Base-by-base conservation (phyloP, 768 basidiomycete genomes). In the Trametes cinnabarina region DNA sequence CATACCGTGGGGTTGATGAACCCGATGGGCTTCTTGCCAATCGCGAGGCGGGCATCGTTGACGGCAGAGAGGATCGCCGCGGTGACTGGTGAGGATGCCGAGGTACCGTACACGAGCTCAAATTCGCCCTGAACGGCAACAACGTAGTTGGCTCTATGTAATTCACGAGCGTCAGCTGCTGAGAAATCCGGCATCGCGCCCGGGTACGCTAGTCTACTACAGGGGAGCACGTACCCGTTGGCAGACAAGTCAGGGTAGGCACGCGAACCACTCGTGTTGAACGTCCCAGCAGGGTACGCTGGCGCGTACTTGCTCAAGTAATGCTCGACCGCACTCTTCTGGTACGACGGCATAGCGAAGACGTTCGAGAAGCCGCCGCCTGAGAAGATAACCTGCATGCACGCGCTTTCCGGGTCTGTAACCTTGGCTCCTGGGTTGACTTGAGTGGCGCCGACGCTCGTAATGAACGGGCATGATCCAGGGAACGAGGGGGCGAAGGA, bases 1-100 rank as follows among this genome's bases (percentile, higher is more conserved):
- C 77, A 17, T 69, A 84, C 87, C 30, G 85, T 84, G 34, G 87
- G 87, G 65, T 90, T 90, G 60, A 89, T 80, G 65, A 71, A 73
- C 9, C 72, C 74, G 19, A 76, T 65, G 0, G 74, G 71, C 22
- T 61, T 57, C 62, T 75, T 75, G n/a, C 71, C 69, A 10, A 57
- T 47, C 3, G 71, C 68, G 28, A 74, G 58, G 17, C 75, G 72
- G 3, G 73, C 74, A 54, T 75, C 73, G 65, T 76, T 76, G 48
- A 76, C 68, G 15, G 70, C 60, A 8, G 74, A 69, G 19, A 76
- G 62, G 19, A 76, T 63, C 9, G 72, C 66, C 1, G 69, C 74
- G 14, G 68, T 60, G 41, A 73, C 71, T 8, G 75, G 75, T 8
- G 72, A 61, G n/a, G 73, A 73, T 8, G 72, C 72, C 1, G 73